Evolutionary conservation across 805 yeast genomes (phyloP).

Genomic region (Maudiozyma serrabonitensis): DNA sequence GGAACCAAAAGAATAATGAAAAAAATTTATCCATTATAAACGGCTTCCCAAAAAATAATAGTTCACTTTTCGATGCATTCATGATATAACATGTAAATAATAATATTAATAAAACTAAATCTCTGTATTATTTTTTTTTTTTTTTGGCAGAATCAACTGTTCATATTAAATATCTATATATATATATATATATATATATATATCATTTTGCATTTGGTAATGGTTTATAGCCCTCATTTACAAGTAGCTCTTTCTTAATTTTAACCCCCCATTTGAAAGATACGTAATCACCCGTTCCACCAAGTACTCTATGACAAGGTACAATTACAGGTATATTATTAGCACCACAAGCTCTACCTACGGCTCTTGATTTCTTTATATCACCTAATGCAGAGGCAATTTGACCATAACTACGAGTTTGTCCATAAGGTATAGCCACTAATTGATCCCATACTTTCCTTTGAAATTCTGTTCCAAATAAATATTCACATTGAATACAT

Average conservation of each 20-base stretch:
- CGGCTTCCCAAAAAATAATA: not conserved
- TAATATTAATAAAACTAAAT: not conserved
- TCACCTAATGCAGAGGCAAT: slow-evolving; percentile 27
- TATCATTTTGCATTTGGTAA: not conserved
- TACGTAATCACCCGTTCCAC: slow-evolving; percentile 25
- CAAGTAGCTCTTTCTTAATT: slow-evolving; percentile 25
- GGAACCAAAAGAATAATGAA: not conserved
- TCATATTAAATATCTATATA: not conserved
- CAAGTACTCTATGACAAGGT: slow-evolving; percentile 37
- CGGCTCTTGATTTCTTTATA: slow-evolving; percentile 29
- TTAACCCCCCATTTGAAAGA: slow-evolving; percentile 34
- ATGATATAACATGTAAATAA: not conserved
- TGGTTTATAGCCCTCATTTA: not conserved
- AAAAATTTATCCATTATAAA: too few species aligned
- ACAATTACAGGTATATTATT: slow-evolving; percentile 33
- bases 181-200: not conserved
- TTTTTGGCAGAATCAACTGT: too few species aligned
- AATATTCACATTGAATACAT: slow-evolving; percentile 15
- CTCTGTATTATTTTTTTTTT: too few species aligned
- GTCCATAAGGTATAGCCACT: slow-evolving; percentile 23
- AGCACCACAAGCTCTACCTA: slow-evolving; percentile 35
- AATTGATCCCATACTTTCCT: slow-evolving; percentile 32
- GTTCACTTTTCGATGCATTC: not conserved
- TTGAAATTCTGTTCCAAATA: slow-evolving; percentile 35
- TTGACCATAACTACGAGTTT: slow-evolving; percentile 26